Evolutionary conservation across 176 grass and related monocot species (phyloP), one percentile per base, ranked within the genome.

Genomic region (Zoysia japonica): DNA sequence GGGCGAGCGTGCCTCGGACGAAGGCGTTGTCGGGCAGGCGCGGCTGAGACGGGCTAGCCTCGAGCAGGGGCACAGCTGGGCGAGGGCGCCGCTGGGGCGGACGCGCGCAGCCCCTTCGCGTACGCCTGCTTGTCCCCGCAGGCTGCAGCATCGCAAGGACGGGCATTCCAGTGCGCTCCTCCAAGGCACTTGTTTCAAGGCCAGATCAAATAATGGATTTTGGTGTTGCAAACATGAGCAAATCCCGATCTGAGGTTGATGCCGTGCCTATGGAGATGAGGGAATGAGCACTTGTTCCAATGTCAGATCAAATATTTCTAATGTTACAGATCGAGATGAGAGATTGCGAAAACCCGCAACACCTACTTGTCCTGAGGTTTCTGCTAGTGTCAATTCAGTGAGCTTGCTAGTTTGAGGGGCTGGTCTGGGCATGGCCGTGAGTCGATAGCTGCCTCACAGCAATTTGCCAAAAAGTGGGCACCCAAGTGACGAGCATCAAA

Each of bases 31-130:
- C 86, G 40, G 81, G 75, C 36, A 75, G 85, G 76, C 90, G 88
- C 83, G n/a, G n/a, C 88, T 86, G 11, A 78, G 91, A 65, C 82
- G 78, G 66, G 7, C 67, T 14, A 60, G 87, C 1, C 55, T 98
- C 85, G 78, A 87, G 72, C 84, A 94, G 12, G 67, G 65, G 90
- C n/a, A n/a, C n/a, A 98, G 7, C 84, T 80, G 9, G 77, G 80
- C 13, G 46, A 85, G 57, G 83, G 87, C 76, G 63, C 35, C 67
- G 37, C 65, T 40, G 28, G 28, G 62, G 51, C 85, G 4, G 41
- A 82, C 17, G 52, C 75, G 28, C 28, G 28, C 43, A 74, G 69
- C 75, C 46, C 86, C 4, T 12, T 82, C 73, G 78, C 87, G 37
- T 89, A 89, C 73, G 87, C 83, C 40, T 82, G 73, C 78, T 89